These are phyloP conservation scores for Diaporthe australafricana DNA, from an alignment of 2,329 filamentous ascomycete species.

Conservation along the genomic window DNA sequence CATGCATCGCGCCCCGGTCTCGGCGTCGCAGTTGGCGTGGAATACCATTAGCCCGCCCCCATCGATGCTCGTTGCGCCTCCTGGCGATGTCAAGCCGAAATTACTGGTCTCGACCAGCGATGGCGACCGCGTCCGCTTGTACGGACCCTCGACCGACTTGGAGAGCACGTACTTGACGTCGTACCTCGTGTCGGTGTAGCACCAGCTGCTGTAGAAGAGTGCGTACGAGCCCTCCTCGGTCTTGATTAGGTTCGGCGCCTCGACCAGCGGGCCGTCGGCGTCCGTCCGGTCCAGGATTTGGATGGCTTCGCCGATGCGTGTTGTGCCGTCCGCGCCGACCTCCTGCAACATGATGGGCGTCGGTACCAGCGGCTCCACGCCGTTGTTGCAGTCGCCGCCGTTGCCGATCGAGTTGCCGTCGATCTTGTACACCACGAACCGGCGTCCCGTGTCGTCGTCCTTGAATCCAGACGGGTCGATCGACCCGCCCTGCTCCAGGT, in stretches of 20 bases:
- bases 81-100: slow-evolving; percentile 35
- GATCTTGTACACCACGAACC: slow-evolving; percentile 74
- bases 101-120: slow-evolving; percentile 31
- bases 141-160: slow-evolving; percentile 33
- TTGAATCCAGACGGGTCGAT: slow-evolving; percentile 73
- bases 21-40: slow-evolving; percentile 34
- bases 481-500: slow-evolving; percentile 64
- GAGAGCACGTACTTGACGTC: slow-evolving; percentile 69
- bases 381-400: slow-evolving; percentile 59
- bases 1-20: slow-evolving; percentile 35
- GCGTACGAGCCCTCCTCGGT: slow-evolving; percentile 63
- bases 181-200: slow-evolving; percentile 65
- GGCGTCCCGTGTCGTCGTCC: slow-evolving; percentile 61
- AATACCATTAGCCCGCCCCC: slow-evolving; percentile 33
- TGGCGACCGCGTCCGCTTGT: slow-evolving; percentile 11
- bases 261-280: slow-evolving; percentile 66
- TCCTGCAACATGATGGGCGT: slow-evolving; percentile 70
- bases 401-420: slow-evolving; percentile 69
- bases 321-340: slow-evolving; percentile 62
- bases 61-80: slow-evolving; percentile 36
- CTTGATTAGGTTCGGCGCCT: slow-evolving; percentile 68
- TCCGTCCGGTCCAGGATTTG: slow-evolving; percentile 58
- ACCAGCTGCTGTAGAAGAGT: slow-evolving; percentile 72
- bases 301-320: slow-evolving; percentile 61
- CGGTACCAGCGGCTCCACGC: slow-evolving; percentile 50